These are phyloP conservation scores for Paramecium primaurelia DNA, from an alignment of 73 alveolate species.

Conservation along the genomic window DNA sequence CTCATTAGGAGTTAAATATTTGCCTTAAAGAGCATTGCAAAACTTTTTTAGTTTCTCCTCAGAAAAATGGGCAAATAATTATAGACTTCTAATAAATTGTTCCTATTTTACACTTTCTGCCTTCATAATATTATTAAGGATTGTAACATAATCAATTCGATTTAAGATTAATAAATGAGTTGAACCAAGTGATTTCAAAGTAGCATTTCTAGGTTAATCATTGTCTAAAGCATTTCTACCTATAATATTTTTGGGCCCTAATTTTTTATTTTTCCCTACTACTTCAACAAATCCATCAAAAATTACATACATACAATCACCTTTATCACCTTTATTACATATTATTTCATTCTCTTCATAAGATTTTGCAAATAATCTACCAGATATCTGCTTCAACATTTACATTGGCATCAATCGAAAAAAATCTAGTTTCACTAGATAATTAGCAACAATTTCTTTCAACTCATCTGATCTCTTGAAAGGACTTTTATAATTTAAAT, in stretches of 20 bases:
- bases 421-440: not conserved
- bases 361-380: not conserved
- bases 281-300: not conserved
- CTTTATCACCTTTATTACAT: constrained; percentile 39
- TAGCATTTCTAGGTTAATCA: not conserved
- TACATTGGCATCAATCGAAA: constrained; percentile 35
- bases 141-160: constrained; percentile 1
- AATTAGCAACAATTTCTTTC: constrained; percentile 11
- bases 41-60: constrained; percentile 20
- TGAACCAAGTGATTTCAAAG: not conserved
- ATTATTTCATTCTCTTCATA: not conserved
- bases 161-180: not conserved
- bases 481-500: not conserved
- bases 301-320: constrained; percentile 37
- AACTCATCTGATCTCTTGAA: not conserved
- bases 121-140: not conserved
- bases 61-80: not conserved
- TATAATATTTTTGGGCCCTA: not conserved
- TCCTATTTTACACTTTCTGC: not conserved
- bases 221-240: constrained; percentile 12
- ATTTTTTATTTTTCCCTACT: not conserved
- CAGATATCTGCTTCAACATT: constrained; percentile 23
- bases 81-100: not conserved
- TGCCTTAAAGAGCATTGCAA: constrained; percentile 8
- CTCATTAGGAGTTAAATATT: constrained; percentile 20